Evolutionary conservation across 2,329 filamentous ascomycete species (phyloP), one percentile per base, ranked within the genome.

Genomic region (Verticillium alfalfae): DNA sequence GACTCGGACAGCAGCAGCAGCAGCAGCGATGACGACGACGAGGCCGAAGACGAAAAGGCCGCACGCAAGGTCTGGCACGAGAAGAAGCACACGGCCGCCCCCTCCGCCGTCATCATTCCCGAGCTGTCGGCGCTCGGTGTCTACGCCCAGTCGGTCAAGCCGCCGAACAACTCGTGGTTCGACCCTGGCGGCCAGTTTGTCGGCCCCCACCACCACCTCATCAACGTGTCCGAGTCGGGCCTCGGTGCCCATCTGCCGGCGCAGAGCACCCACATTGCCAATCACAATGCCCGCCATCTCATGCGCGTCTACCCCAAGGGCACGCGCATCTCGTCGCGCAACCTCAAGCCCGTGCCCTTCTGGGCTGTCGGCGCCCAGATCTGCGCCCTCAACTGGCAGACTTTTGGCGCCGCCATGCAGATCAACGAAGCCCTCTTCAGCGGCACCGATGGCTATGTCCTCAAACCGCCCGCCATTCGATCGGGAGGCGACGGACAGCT

Each of bases 261-360:
- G 1, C 68, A 74, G 55, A 77, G 75, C 56, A 68, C 75, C 15
- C 78, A 79, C 38, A 87, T 90, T 60, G 75, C 83, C 1, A 70
- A 71, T 0, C 88, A 90, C 75, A 90, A 90, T 64, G 76, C 86
- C 0, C 76, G 80, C 22, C 85, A 89, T 63, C 78, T 90, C n/a
- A 90, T 90, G 87, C 83, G 88, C 4, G 87, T 90, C 1, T 90
- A 79, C 66, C 88, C 88, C 41, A 89, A 89, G 68, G 88, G 88
- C 57, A 88, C 87, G 0, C 84, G 88, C 54, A 89, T 90, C 70
- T 84, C 84, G 0, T 89, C 86, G 2, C 81, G 79, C 39, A 90
- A 90, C 68, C 79, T 90, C 2, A 79, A 80, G 60, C 87, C 86
- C 0, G 80, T 87, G 0, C 79, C 81, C 0, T 90, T 88, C 70